A percentile compares a stretch with the other conserved stretches of the same genome.
Evolutionary conservation across 257 asterid genomes (phyloP).

Genomic region (Solanum pimpinellifolium): DNA sequence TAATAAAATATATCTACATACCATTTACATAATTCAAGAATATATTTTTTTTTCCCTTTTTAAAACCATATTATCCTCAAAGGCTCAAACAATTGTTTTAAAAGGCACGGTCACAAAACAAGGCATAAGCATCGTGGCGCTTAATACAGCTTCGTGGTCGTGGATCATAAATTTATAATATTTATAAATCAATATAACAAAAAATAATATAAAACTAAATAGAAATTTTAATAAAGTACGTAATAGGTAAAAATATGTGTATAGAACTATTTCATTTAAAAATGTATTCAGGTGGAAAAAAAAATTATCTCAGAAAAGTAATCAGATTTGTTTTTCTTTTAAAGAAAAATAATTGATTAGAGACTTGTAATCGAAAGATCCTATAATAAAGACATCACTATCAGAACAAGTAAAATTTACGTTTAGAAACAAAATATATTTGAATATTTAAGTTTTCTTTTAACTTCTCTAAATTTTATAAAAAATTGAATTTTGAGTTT

Average conservation of each 20-base stretch:
- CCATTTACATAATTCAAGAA: too few species aligned
- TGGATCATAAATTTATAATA: background rate
- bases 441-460: too few species aligned
- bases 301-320: background rate
- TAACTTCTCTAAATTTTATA: background rate
- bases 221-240: too few species aligned
- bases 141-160: background rate
- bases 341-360: background rate
- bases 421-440: too few species aligned
- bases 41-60: rapidly evolving
- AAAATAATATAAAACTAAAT: too few species aligned
- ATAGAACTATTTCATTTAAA: too few species aligned
- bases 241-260: too few species aligned
- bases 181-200: too few species aligned
- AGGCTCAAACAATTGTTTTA: background rate
- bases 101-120: background rate
- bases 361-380: background rate
- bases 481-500: background rate
- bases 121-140: background rate
- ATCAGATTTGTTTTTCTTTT: background rate
- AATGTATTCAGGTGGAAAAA: too few species aligned
- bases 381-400: background rate
- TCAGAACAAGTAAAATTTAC: too few species aligned
- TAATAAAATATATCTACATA: too few species aligned
- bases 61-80: background rate